Evolutionary conservation across 495 filamentous ascomycete genomes (phyloP).

Genomic region (Glonium stellatum): DNA sequence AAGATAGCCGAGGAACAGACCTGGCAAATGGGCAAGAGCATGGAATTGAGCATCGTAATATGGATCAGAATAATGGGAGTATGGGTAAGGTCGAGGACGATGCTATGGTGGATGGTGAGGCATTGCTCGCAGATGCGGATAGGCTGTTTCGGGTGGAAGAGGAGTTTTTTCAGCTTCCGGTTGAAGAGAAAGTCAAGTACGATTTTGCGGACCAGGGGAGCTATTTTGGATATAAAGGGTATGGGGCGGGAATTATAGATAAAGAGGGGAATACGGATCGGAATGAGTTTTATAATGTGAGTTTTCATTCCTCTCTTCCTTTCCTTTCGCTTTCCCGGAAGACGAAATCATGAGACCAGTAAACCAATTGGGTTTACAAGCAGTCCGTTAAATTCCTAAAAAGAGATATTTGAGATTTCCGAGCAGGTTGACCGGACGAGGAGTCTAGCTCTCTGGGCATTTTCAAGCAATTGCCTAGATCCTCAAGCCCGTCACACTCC

Average conservation of each 20-base stretch:
- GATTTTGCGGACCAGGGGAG: constrained; percentile 37
- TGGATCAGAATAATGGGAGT: not conserved
- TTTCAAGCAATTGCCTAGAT: no score
- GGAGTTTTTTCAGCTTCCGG: constrained; percentile 43
- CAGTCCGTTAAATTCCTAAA: no score
- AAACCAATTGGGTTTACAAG: no score
- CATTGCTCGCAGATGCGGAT: constrained; percentile 42
- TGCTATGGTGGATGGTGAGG: constrained; percentile 36
- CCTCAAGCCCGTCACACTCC: no score
- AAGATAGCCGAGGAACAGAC: no score
- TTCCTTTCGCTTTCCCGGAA: no score
- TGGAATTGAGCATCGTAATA: not conserved
- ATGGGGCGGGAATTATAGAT: constrained; percentile 46
- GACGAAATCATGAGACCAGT: no score
- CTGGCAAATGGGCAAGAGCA: not conserved
- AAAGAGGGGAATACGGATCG: constrained; percentile 47
- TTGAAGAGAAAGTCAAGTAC: constrained; percentile 50
- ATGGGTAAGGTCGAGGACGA: not conserved
- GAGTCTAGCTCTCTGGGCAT: no score
- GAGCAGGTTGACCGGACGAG: no score
- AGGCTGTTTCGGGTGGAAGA: constrained; percentile 43
- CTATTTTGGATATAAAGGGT: constrained; percentile 47
- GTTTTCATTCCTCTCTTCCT: no score
- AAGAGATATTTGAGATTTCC: no score
- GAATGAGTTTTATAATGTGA: constrained; percentile 60